Percentiles rank a stretch among this genome's conserved stretches.
Evolutionary conservation across 1,139 yeast genomes (phyloP).

Genomic region (Candida neerlandica): DNA sequence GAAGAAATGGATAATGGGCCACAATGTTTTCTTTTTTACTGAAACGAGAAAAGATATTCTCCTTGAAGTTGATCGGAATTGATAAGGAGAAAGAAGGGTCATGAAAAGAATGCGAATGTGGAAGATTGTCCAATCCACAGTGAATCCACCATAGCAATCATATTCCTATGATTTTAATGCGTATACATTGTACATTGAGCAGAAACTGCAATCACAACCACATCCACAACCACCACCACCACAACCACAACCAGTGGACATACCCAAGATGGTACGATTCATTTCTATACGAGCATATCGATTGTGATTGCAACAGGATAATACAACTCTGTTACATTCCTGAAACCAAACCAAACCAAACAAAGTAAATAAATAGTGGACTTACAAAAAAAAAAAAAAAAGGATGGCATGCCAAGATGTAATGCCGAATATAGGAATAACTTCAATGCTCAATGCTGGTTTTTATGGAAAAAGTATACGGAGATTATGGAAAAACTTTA

Average conservation of each 20-base stretch:
- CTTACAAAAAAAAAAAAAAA: too few relatives aligned
- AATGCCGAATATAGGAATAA: not conserved
- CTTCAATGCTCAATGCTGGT: not conserved
- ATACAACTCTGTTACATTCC: not conserved
- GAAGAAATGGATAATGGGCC: not conserved
- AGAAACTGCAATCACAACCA: too few relatives aligned
- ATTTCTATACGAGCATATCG: too few relatives aligned
- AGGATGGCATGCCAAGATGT: not conserved
- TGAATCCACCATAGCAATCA: too few relatives aligned
- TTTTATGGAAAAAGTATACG: not conserved
- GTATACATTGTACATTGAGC: too few relatives aligned
- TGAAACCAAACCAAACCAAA: not conserved
- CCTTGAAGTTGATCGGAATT: not conserved
- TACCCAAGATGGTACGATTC: too few relatives aligned
- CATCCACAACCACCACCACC: too few relatives aligned
- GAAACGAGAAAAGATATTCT: not conserved
- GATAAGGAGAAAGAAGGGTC: not conserved
- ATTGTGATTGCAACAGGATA: not conserved
- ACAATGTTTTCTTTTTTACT: not conserved
- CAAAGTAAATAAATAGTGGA: not conserved
- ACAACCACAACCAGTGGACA: too few relatives aligned
- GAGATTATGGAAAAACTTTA: not conserved
- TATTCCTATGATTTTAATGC: too few relatives aligned
- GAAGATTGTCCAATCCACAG: too few relatives aligned
- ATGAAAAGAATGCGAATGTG: too few relatives aligned